Evolutionary conservation across 805 yeast species (phyloP).

Genomic region (Barnettozyma californica): DNA sequence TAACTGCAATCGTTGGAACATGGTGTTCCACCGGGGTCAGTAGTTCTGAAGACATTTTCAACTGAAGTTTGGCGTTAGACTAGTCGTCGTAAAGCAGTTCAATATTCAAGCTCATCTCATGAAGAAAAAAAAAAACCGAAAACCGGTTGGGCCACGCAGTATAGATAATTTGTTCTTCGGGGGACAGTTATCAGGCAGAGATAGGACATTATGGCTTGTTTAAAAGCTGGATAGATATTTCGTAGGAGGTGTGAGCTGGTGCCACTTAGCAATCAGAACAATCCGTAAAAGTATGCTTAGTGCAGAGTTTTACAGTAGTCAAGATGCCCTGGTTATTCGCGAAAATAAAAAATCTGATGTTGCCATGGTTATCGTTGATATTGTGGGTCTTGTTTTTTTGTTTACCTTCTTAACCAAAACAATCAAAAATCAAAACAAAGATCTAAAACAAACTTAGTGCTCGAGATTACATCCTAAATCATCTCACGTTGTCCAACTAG

Average conservation of each 20-base stretch:
- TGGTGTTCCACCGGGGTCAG: slow-evolving; percentile 30
- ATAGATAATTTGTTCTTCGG: too few relatives aligned
- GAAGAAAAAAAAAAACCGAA: neutral
- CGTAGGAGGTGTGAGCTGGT: too few relatives aligned
- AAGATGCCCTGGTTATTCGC: neutral
- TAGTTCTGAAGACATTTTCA: neutral
- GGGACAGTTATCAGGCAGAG: too few relatives aligned
- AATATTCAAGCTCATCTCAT: neutral
- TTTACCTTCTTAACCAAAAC: neutral
- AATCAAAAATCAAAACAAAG: neutral
- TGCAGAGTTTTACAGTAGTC: neutral
- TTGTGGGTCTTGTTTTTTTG: neutral
- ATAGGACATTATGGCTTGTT: too few relatives aligned
- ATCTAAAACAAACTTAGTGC: neutral
- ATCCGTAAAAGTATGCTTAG: too few relatives aligned
- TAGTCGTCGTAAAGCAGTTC: neutral
- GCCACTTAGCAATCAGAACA: too few relatives aligned
- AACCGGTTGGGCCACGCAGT: neutral
- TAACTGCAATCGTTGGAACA: slow-evolving; percentile 71
- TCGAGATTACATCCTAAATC: neutral
- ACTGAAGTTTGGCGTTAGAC: too few relatives aligned
- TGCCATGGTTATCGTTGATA: neutral
- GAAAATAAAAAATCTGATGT: neutral
- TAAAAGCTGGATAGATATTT: too few relatives aligned
- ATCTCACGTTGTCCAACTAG: neutral